Evolutionary conservation across 345 rosid genomes (phyloP).

Genomic region (Acer yangbiense): DNA sequence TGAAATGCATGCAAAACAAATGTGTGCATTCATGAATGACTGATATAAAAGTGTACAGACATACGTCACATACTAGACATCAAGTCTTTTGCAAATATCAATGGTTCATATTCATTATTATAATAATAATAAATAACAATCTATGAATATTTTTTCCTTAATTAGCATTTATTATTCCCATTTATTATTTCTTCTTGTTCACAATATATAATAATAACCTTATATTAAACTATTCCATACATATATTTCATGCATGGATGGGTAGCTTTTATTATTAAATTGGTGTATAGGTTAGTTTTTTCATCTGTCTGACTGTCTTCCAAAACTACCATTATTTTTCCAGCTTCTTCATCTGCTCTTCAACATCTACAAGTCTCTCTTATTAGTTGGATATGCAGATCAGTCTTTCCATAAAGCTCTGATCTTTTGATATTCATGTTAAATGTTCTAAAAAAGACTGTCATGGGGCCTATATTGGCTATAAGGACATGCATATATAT

Average conservation of each 20-base stretch:
- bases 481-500: not conserved
- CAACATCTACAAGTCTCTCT: slow-evolving; percentile 53
- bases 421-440: not conserved
- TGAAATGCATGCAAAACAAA: slow-evolving; percentile 20
- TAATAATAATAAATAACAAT: no score
- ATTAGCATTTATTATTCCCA: not conserved
- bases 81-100: not conserved
- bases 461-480: slow-evolving; percentile 18
- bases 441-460: slow-evolving; percentile 9
- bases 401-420: slow-evolving; percentile 10
- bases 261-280: not conserved
- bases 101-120: slow-evolving; percentile 7
- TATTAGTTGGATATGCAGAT: slow-evolving; percentile 19
- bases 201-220: no score
- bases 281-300: slow-evolving; percentile 15
- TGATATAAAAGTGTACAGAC: slow-evolving; percentile 13
- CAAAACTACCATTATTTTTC: slow-evolving; percentile 32
- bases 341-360: slow-evolving; percentile 39
- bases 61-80: not conserved
- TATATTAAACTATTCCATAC: not conserved
- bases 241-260: slow-evolving; percentile 14
- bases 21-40: slow-evolving; percentile 30
- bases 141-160: not conserved
- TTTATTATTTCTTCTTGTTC: no score
- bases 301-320: slow-evolving; percentile 17